Evolutionary conservation across 768 basidiomycete species (phyloP).

Genomic region (Brasilioporus rufonigricans): DNA sequence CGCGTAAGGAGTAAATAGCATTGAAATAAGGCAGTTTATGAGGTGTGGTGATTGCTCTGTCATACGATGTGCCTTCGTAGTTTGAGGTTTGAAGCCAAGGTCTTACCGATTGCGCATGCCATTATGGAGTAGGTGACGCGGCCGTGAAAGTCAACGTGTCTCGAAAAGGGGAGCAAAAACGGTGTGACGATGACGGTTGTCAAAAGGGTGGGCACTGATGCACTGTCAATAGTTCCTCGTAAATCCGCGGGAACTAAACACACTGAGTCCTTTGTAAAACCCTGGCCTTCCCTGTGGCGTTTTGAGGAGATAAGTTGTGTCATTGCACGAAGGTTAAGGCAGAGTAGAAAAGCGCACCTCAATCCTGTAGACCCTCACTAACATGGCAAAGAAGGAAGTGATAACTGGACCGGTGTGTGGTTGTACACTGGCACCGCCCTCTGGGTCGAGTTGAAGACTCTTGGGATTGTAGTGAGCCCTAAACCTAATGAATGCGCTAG

Average conservation of each 20-base stretch:
- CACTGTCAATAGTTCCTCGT: conserved; percentile 40
- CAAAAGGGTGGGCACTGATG: conserved; percentile 47
- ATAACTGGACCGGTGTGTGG: conserved; percentile 79
- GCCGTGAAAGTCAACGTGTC: conserved; percentile 55
- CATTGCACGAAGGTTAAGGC: background rate
- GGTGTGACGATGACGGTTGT: conserved; percentile 54
- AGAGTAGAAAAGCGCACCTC: conserved; percentile 49
- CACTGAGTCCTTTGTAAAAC: conserved; percentile 78
- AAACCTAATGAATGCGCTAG: conserved; percentile 70
- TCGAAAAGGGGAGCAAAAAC: conserved; percentile 56
- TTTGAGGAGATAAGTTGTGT: background rate
- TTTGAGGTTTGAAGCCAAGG: background rate
- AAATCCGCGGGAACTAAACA: conserved; percentile 15
- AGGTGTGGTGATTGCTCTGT: conserved; percentile 80
- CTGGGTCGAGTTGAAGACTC: conserved; percentile 74
- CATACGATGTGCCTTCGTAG: conserved; percentile 1
- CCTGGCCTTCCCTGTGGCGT: conserved; percentile 59
- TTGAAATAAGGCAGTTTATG: conserved; percentile 68
- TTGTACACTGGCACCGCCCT: conserved; percentile 72
- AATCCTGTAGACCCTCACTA: conserved; percentile 63
- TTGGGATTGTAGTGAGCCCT: conserved; percentile 86
- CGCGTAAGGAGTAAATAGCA: conserved; percentile 55
- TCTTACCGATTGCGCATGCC: conserved; percentile 72
- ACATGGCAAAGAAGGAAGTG: conserved; percentile 72
- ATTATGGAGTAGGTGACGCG: too few species aligned